These are phyloP conservation scores for Aspergillus sergii DNA, from an alignment of 2,329 filamentous ascomycete genomes.

Conservation along the genomic window DNA sequence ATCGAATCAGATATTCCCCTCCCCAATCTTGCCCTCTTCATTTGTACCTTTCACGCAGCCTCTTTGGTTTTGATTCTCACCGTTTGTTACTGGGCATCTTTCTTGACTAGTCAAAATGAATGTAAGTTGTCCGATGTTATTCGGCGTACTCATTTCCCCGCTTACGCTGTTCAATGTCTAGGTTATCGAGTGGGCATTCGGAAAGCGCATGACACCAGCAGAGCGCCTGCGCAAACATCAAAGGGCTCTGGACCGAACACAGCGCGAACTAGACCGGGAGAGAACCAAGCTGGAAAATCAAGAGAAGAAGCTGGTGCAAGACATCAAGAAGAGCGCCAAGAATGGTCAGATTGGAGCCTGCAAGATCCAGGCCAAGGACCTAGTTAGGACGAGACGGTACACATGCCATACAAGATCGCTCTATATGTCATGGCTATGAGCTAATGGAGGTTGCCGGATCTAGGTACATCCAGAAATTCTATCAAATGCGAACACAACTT, in stretches of 20 bases:
- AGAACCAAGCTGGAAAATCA: slow-evolving; percentile 96
- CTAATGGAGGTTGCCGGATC: slow-evolving; percentile 8
- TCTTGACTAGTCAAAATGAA: slow-evolving; percentile 14
- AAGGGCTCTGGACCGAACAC: slow-evolving; percentile 93
- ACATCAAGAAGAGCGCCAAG: slow-evolving; percentile 98
- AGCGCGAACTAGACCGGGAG: slow-evolving; percentile 93
- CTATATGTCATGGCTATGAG: background rate
- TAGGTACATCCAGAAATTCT: slow-evolving; percentile 97
- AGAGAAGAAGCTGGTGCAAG: slow-evolving; percentile 92
- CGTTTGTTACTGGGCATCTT: background rate
- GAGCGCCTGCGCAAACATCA: slow-evolving; percentile 71
- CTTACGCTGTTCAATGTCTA: slow-evolving; percentile 42
- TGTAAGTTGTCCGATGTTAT: slow-evolving; percentile 12
- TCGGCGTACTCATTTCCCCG: background rate
- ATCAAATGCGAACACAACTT: slow-evolving; percentile 94
- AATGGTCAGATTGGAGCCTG: slow-evolving; percentile 98
- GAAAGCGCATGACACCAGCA: slow-evolving; percentile 97
- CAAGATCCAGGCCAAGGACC: slow-evolving; percentile 96
- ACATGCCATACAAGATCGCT: slow-evolving; percentile 13
- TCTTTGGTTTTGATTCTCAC: background rate
- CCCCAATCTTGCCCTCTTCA: background rate
- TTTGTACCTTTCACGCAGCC: background rate
- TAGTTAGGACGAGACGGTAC: slow-evolving; percentile 84
- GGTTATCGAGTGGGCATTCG: slow-evolving; percentile 99
- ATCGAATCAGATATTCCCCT: background rate